Percentiles rank a stretch among this genome's conserved stretches.
These are phyloP conservation scores for Circinella umbellata DNA, from an alignment of 371 early-diverging fungal species.

Conservation along the genomic window DNA sequence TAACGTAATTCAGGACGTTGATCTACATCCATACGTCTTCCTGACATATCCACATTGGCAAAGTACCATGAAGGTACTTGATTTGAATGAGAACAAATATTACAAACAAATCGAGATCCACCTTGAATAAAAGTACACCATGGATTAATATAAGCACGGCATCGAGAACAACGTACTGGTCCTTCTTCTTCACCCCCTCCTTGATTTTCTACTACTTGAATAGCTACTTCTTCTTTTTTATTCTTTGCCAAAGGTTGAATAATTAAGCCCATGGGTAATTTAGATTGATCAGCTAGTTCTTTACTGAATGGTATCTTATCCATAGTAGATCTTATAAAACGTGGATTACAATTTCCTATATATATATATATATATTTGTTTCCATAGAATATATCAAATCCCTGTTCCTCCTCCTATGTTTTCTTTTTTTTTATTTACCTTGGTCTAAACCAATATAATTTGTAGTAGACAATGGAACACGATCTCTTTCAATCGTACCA, in stretches of 20 bases:
- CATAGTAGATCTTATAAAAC: constrained; percentile 89
- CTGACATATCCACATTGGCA: constrained; percentile 93
- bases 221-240: constrained; percentile 74
- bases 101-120: constrained; percentile 91
- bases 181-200: constrained; percentile 72
- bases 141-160: constrained; percentile 95
- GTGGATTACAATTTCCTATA: constrained; percentile 88
- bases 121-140: constrained; percentile 89
- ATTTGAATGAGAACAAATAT: constrained; percentile 88
- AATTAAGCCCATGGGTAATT: constrained; percentile 88
- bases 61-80: constrained; percentile 92
- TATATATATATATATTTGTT: neutral
- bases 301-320: constrained; percentile 88
- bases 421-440: constrained; percentile 44
- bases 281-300: constrained; percentile 79
- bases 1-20: constrained; percentile 90
- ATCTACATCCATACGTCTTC: constrained; percentile 86
- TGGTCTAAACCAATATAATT: constrained; percentile 90
- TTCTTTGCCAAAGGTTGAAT: constrained; percentile 92
- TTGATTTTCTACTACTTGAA: constrained; percentile 84
- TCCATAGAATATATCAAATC: neutral
- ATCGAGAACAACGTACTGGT: constrained; percentile 91
- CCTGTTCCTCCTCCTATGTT: neutral
- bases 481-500: constrained; percentile 74
- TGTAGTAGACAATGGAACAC: constrained; percentile 86